Percentiles rank a stretch among this genome's conserved stretches.
Conservation (phyloP, 1,284 basidiomycete species). For the Papiliotrema laurentii region DNA sequence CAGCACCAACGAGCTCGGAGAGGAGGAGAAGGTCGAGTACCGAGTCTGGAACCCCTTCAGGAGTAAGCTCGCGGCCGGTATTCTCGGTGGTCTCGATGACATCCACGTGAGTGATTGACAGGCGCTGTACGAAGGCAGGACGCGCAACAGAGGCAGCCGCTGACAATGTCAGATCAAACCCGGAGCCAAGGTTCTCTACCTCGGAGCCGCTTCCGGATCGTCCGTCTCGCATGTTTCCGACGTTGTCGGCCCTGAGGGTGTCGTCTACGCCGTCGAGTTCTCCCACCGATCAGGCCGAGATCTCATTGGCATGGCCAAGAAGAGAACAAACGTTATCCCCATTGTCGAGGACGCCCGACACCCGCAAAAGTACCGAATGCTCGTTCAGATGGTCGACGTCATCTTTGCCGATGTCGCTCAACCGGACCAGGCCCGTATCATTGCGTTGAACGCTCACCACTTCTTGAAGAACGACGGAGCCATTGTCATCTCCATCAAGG, state of each 20-base stretch:
- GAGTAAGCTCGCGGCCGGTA: constrained; percentile 93
- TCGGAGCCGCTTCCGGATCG: constrained; percentile 91
- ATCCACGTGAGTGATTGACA: constrained; percentile 57
- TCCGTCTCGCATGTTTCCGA: constrained; percentile 98
- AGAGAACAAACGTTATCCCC: constrained; percentile 97
- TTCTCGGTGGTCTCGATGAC: constrained; percentile 89
- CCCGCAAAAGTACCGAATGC: constrained; percentile 93
- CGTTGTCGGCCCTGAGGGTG: constrained; percentile 93
- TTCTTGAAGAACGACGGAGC: constrained; percentile 96
- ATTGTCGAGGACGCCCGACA: constrained; percentile 96
- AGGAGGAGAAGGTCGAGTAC: constrained; percentile 88
- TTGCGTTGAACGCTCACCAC: constrained; percentile 85
- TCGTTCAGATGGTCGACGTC: constrained; percentile 86
- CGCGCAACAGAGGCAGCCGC: background rate
- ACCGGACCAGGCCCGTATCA: constrained; percentile 96
- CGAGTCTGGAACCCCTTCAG: constrained; percentile 99
- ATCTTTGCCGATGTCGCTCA: constrained; percentile 98
- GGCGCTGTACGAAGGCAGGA: background rate
- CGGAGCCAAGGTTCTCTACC: constrained; percentile 93
- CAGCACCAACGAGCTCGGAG: constrained; percentile 57
- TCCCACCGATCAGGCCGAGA: constrained; percentile 94
- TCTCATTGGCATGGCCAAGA: constrained; percentile 99
- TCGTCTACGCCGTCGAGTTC: constrained; percentile 98
- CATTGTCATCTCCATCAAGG: constrained; percentile 97
- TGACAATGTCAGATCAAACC: constrained; percentile 65